Base-by-base conservation (phyloP, 306 rosid species). In the Morella rubra region DNA sequence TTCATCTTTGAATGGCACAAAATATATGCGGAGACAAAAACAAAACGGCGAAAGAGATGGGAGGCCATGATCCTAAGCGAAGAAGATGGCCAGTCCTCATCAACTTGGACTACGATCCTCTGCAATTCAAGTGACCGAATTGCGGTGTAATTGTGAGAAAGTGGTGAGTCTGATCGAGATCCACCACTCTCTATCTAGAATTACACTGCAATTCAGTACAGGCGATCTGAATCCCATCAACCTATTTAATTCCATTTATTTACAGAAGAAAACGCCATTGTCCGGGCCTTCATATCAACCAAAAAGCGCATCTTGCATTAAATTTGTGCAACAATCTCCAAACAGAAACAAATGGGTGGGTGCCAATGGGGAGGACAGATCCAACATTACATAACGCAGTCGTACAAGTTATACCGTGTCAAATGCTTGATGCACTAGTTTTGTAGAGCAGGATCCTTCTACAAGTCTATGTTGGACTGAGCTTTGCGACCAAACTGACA, bases 11-110 rank as follows among this genome's bases (percentile, higher is more conserved):
- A 27, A 27, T 27, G 32, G 32, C 32, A 27, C 32, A 27, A 27
- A 27, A 27, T 1, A 27, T 27, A 27, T 27, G 32, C 32, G 32
- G 1, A 27, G 32, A 27, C 1, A 27, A 27, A 27, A 27, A 27
- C 32, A 27, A 27, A 62, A 42, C 3, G 37, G 18, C 40, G 27
- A 52, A 51, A n/a, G 24, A 40, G 18, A 60, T 40, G 59, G 58
- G 18, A 59, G 46, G 59, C 51, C 18, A 68, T 55, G 53, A 72
- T 44, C 52, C 61, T 11, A 59, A 6, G 12, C 56, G 50, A 40
- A 65, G 45, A 20, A 56, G 42, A 73, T 78, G 62, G 5, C 61
- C 4, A 18, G 81, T 73, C 83, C 60, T 45, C 18, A 16, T 69
- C 54, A n/a, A n/a, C n/a, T n/a, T n/a, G n/a, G n/a, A n/a, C n/a